Percentiles rank a stretch among this genome's conserved stretches.
phyloP scores from a whole-genome alignment of 768 basidiomycete species.

The Leccinellum albellum region DNA sequence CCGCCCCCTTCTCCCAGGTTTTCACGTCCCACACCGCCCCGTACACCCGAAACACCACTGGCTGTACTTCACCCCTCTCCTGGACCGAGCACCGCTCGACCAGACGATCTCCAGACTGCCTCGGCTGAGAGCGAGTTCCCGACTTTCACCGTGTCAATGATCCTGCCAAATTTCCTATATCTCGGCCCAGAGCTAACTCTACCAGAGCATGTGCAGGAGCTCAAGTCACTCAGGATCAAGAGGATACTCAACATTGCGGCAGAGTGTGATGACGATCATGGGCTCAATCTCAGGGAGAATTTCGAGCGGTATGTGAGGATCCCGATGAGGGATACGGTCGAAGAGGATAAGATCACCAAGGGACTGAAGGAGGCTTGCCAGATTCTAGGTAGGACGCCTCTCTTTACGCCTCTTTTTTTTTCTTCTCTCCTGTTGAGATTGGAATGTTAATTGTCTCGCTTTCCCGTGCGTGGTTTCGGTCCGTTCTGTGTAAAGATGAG shows the following conservation, averaged over 20 bases:
- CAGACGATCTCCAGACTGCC: constrained; percentile 36
- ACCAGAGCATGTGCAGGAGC: constrained; percentile 69
- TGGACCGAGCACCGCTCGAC: constrained; percentile 63
- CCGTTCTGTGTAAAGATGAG: constrained; percentile 58
- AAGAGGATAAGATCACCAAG: constrained; percentile 82
- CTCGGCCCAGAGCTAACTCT: constrained; percentile 84
- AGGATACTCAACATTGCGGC: constrained; percentile 88
- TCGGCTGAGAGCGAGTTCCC: constrained; percentile 48
- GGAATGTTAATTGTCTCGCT: constrained; percentile 1
- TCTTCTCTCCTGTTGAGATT: neutral
- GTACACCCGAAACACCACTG: constrained; percentile 38
- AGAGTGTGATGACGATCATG: constrained; percentile 86
- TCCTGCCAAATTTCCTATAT: constrained; percentile 86
- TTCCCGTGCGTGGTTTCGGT: constrained; percentile 5
- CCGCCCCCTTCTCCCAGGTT: constrained; percentile 30
- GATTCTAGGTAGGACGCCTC: constrained; percentile 65
- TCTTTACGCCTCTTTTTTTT: neutral
- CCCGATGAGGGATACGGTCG: constrained; percentile 93
- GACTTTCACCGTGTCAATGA: constrained; percentile 80
- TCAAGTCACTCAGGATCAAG: constrained; percentile 73
- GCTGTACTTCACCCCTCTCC: constrained; percentile 27
- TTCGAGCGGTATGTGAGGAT: constrained; percentile 87
- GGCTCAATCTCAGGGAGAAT: constrained; percentile 55
- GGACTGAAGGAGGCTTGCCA: constrained; percentile 85
- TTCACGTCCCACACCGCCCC: constrained; percentile 32